Conservation (phyloP, 1,284 basidiomycete species). For the Ganoderma boninense region DNA sequence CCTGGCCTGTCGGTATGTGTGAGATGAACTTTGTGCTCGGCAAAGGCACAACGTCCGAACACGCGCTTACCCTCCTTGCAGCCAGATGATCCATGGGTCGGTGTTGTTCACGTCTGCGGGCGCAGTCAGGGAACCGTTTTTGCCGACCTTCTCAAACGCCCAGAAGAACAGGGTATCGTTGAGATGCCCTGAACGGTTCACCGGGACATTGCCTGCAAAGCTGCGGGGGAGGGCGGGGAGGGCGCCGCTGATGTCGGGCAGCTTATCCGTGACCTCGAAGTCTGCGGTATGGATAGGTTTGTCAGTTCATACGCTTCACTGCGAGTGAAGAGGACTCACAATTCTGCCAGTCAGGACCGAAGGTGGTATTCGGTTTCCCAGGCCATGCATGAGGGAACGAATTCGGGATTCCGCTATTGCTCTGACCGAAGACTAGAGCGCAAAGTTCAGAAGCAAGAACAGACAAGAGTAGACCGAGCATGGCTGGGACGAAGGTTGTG, state of each 20-base stretch:
- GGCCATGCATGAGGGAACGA: slow-evolving; percentile 39
- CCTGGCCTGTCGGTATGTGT: slow-evolving; percentile 52
- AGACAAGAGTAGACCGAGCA: slow-evolving; percentile 16
- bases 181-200: slow-evolving; percentile 57
- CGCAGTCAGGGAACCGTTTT: slow-evolving; percentile 62
- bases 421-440: slow-evolving; percentile 18
- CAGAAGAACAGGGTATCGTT: slow-evolving; percentile 80
- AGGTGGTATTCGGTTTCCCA: slow-evolving; percentile 36
- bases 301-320: background rate
- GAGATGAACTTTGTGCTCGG: background rate
- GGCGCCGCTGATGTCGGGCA: slow-evolving; percentile 72
- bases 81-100: slow-evolving; percentile 78
- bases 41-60: background rate
- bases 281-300: slow-evolving; percentile 21
- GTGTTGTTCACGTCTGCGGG: slow-evolving; percentile 45
- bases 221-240: slow-evolving; percentile 59
- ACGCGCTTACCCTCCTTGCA: slow-evolving; percentile 63
- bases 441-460: slow-evolving; percentile 18
- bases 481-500: slow-evolving; percentile 3
- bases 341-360: slow-evolving; percentile 43
- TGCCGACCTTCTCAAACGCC: slow-evolving; percentile 62
- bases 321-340: slow-evolving; percentile 32
- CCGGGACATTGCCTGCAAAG: slow-evolving; percentile 75
- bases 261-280: slow-evolving; percentile 40
- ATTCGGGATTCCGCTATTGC: slow-evolving; percentile 25